phyloP scores from a whole-genome alignment of 2,329 filamentous ascomycete genomes.

The Nigrospora osmanthi region DNA sequence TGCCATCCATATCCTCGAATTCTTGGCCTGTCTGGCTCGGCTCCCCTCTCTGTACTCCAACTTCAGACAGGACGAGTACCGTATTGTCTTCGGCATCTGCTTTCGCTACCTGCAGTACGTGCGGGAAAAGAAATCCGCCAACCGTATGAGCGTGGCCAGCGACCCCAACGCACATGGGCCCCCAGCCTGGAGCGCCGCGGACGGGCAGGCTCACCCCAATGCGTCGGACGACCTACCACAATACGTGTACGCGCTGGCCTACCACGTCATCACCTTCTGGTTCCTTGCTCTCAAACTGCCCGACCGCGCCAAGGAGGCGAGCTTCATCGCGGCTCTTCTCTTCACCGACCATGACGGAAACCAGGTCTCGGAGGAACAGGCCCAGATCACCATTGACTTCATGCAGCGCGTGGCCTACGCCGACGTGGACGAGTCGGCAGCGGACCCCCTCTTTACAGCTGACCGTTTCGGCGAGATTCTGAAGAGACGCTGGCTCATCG shows the following conservation, averaged over 20 bases:
- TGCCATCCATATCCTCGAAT: conserved; percentile 91
- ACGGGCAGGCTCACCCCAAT: conserved; percentile 20
- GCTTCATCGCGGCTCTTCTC: conserved; percentile 83
- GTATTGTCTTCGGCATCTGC: conserved; percentile 90
- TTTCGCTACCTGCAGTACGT: conserved; percentile 90
- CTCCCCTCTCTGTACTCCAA: conserved; percentile 81
- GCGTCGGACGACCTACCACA: conserved; percentile 71
- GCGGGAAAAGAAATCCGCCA: conserved; percentile 52
- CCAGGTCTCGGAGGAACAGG: conserved; percentile 80
- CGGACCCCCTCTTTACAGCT: conserved; percentile 57
- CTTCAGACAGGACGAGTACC: conserved; percentile 85
- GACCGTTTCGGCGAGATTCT: conserved; percentile 58
- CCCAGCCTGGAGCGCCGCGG: conserved; percentile 13
- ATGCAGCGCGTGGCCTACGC: conserved; percentile 85
- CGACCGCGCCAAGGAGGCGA: conserved; percentile 76
- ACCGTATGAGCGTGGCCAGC: conserved; percentile 35
- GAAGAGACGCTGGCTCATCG: conserved; percentile 64
- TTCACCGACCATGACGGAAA: conserved; percentile 71
- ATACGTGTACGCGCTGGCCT: conserved; percentile 89
- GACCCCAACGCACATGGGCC: conserved; percentile 25
- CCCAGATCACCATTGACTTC: conserved; percentile 87
- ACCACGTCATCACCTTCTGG: conserved; percentile 96
- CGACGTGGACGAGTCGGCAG: conserved; percentile 69
- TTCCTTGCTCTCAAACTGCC: conserved; percentile 82
- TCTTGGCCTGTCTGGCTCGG: conserved; percentile 81